Evolutionary conservation across 2,329 filamentous ascomycete species (phyloP).

Genomic region (Stromatinia cepivora): DNA sequence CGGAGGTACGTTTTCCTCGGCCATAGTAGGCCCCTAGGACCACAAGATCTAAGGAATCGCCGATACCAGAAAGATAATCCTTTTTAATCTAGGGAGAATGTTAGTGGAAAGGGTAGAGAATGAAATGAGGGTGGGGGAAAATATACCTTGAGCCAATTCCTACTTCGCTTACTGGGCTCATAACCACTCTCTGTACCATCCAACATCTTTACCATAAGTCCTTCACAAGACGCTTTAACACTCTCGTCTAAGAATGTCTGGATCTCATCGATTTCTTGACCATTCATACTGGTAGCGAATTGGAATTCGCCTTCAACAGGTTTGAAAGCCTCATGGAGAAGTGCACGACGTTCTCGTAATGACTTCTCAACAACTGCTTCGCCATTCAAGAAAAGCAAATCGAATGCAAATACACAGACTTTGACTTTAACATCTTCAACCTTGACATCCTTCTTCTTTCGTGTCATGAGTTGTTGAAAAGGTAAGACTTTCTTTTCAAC

Average conservation of each 20-base stretch:
- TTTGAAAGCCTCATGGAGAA: constrained; percentile 71
- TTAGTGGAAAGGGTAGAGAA: constrained; percentile 13
- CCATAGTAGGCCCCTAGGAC: constrained; percentile 93
- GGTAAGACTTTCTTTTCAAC: constrained; percentile 91
- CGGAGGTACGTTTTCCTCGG: constrained; percentile 90
- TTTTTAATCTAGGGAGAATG: constrained; percentile 77
- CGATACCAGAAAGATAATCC: constrained; percentile 90
- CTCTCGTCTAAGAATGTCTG: constrained; percentile 90
- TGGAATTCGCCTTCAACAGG: constrained; percentile 86
- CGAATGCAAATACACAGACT: constrained; percentile 96
- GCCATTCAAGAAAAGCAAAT: constrained; percentile 89
- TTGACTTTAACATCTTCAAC: constrained; percentile 93
- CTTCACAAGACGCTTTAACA: constrained; percentile 94
- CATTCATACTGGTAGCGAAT: constrained; percentile 84
- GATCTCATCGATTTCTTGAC: constrained; percentile 88
- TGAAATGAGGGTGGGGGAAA: not conserved
- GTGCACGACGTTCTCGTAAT: constrained; percentile 77
- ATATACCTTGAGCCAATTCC: constrained; percentile 93
- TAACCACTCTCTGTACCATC: constrained; percentile 92
- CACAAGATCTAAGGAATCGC: constrained; percentile 94
- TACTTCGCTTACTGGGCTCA: constrained; percentile 91
- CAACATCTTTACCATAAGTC: constrained; percentile 99
- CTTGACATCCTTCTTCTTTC: constrained; percentile 97
- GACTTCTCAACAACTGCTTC: constrained; percentile 85
- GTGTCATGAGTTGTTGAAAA: constrained; percentile 97